Evolutionary conservation across 75 land plant species (phyloP).

Genomic region (Cupressus sempervirens): DNA sequence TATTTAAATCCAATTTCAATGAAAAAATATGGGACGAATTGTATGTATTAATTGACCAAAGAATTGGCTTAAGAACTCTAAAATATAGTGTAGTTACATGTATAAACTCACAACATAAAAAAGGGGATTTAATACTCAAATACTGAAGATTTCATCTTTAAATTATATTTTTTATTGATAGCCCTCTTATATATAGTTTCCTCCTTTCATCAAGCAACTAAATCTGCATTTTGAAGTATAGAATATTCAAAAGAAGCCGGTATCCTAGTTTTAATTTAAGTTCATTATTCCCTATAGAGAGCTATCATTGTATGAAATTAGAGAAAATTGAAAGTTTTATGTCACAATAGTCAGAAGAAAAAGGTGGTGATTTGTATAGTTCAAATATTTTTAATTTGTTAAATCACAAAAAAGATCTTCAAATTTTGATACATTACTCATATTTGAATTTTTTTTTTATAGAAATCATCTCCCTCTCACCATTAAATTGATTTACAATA

Average conservation of each 20-base stretch:
- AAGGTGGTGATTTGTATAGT: background rate
- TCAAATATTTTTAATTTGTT: background rate
- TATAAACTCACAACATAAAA: background rate
- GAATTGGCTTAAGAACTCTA: background rate
- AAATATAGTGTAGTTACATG: background rate
- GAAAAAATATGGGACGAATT: too few relatives aligned
- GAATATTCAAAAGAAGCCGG: too few relatives aligned
- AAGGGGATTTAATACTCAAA: background rate
- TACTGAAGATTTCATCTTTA: constrained; percentile 92
- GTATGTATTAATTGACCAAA: too few relatives aligned
- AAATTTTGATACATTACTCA: background rate
- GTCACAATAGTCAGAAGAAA: background rate
- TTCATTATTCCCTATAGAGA: background rate
- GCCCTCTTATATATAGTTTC: constrained; percentile 97
- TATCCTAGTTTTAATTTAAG: background rate
- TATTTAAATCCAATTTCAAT: too few relatives aligned
- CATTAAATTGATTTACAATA: background rate
- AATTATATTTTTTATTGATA: constrained; percentile 88
- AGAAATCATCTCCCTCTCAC: background rate
- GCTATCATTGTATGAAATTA: background rate
- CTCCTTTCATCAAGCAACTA: constrained; percentile 99
- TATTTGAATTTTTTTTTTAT: background rate
- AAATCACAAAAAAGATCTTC: background rate
- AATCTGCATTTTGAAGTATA: constrained; percentile 1
- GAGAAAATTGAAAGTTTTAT: background rate